Evolutionary conservation across 2,329 filamentous ascomycete species (phyloP).

Genomic region (Grosmannia clavigera): DNA sequence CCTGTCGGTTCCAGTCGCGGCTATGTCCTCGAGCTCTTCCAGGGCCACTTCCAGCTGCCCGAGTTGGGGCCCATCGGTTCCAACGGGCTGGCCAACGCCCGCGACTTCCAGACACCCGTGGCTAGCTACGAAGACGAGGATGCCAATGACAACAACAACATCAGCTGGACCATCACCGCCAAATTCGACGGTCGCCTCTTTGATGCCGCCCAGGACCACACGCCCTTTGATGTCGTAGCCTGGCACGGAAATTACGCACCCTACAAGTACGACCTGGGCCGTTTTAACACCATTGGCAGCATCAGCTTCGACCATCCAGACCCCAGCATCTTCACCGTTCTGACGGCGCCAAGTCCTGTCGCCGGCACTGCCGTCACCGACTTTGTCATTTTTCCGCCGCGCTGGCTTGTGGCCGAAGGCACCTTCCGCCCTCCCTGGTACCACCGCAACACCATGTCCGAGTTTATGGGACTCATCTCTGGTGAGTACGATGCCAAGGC

Average conservation of each 20-base stretch:
- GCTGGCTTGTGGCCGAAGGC: slow-evolving; percentile 55
- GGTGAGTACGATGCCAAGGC: slow-evolving; percentile 49
- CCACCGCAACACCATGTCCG: slow-evolving; percentile 54
- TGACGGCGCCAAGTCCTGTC: slow-evolving; percentile 36
- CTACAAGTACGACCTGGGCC: slow-evolving; percentile 68
- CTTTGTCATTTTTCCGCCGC: slow-evolving; percentile 59
- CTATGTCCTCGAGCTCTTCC: slow-evolving; percentile 63
- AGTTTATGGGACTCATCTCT: slow-evolving; percentile 48
- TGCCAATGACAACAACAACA: slow-evolving; percentile 1
- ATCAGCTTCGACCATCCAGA: slow-evolving; percentile 68
- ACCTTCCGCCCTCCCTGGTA: slow-evolving; percentile 63
- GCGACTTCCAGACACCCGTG: slow-evolving; percentile 63
- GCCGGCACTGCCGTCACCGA: slow-evolving; percentile 54
- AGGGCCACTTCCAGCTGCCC: slow-evolving; percentile 57
- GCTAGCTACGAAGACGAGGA: slow-evolving; percentile 48
- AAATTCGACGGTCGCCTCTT: slow-evolving; percentile 61
- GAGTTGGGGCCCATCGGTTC: slow-evolving; percentile 62
- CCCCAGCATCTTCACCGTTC: slow-evolving; percentile 62
- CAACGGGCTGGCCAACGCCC: slow-evolving; percentile 57
- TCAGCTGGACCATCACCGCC: slow-evolving; percentile 36
- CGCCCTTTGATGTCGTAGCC: slow-evolving; percentile 64
- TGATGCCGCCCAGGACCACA: slow-evolving; percentile 48
- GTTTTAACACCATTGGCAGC: slow-evolving; percentile 62
- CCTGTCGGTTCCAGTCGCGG: slow-evolving; percentile 46
- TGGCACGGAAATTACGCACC: slow-evolving; percentile 74